Evolutionary conservation across 257 asterid species (phyloP).

Genomic region (Verbascum thapsus): DNA sequence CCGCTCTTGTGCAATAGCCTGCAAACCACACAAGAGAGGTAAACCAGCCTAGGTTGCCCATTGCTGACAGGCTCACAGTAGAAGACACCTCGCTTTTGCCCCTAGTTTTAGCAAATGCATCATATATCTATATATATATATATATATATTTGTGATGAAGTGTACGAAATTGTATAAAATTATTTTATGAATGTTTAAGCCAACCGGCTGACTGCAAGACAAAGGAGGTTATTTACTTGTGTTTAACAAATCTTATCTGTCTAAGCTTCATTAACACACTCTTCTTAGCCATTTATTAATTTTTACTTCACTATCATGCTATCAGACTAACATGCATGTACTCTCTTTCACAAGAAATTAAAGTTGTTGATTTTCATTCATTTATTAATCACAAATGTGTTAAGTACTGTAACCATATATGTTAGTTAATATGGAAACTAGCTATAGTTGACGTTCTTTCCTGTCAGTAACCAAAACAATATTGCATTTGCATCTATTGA

Average conservation of each 20-base stretch:
- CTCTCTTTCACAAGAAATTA: conserved; percentile 23
- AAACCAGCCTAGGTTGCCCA: too few species aligned
- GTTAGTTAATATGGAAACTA: too few species aligned
- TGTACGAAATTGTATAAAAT: conserved; percentile 49
- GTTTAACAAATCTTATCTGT: conserved; percentile 15
- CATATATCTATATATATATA: conserved; percentile 32
- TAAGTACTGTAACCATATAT: conserved; percentile 7
- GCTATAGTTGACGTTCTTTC: too few species aligned
- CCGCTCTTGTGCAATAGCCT: too few species aligned
- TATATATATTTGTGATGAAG: conserved; percentile 55
- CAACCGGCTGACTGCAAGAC: conserved; percentile 8
- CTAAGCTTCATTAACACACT: conserved; percentile 43
- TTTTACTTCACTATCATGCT: not conserved
- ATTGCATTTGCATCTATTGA: too few species aligned
- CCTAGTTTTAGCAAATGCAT: conserved; percentile 43
- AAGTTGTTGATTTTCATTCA: not conserved
- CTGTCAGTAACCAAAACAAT: too few species aligned
- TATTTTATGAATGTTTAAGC: conserved; percentile 34
- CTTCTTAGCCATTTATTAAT: not conserved
- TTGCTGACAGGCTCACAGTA: too few species aligned
- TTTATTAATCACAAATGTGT: not conserved
- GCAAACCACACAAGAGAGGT: too few species aligned
- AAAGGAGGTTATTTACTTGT: conserved; percentile 9
- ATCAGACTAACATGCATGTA: conserved; percentile 22
- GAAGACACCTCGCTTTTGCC: conserved; percentile 40